A percentile compares a stretch with the other conserved stretches of the same genome.
These are phyloP conservation scores for Tolypocladium ovalisporum DNA, from an alignment of 2,329 filamentous ascomycete genomes.

Conservation along the genomic window DNA sequence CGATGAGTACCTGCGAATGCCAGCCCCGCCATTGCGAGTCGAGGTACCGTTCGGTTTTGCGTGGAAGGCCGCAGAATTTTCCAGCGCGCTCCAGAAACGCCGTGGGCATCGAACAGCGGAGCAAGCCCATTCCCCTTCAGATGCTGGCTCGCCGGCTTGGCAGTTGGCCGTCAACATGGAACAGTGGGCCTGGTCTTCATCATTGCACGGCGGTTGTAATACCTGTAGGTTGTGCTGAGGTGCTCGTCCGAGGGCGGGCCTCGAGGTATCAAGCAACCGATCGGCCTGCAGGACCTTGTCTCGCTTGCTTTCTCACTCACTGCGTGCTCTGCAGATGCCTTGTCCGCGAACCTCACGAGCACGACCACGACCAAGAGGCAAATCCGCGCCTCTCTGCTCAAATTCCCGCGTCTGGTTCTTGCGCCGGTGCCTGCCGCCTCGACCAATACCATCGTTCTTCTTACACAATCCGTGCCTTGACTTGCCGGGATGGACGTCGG, in stretches of 20 bases:
- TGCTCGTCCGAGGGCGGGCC: too few relatives aligned
- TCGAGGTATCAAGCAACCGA: too few relatives aligned
- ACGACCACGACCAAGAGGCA: not conserved
- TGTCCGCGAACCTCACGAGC: not conserved
- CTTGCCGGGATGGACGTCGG: not conserved
- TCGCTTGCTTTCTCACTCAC: too few relatives aligned
- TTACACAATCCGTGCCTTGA: not conserved
- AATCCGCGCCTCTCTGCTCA: not conserved
- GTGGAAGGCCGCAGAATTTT: conserved; percentile 16
- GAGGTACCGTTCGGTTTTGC: conserved; percentile 3
- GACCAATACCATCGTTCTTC: not conserved
- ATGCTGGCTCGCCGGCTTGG: not conserved
- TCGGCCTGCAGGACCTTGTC: too few relatives aligned
- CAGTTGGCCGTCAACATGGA: too few relatives aligned
- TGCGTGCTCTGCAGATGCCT: not conserved
- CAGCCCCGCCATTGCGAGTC: conserved; percentile 7
- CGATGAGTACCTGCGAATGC: conserved; percentile 1
- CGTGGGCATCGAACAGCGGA: too few relatives aligned
- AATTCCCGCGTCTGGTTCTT: not conserved
- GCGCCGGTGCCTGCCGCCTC: not conserved
- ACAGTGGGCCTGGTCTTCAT: too few relatives aligned
- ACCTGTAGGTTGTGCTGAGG: too few relatives aligned
- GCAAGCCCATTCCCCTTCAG: not conserved
- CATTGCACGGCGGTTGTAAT: too few relatives aligned
- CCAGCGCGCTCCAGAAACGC: conserved; percentile 5